Conservation (phyloP, 2,329 filamentous ascomycete genomes). For the Bipolaris sorokiniana region DNA sequence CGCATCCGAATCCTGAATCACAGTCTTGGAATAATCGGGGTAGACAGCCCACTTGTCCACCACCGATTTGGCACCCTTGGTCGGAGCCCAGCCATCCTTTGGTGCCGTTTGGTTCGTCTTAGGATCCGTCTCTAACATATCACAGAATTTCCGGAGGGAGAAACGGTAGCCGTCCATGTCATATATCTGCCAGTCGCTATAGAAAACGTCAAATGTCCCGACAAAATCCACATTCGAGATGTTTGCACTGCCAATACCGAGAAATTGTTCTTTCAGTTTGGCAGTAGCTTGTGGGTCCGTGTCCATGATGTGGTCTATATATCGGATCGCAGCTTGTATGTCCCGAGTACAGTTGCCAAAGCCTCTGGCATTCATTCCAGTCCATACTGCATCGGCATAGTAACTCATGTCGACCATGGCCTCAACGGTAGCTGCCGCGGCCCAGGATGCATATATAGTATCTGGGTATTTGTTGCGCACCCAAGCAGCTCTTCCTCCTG, state of each 20-base stretch:
- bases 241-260: conserved; percentile 54
- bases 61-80: conserved; percentile 50
- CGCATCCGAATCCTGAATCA: conserved; percentile 51
- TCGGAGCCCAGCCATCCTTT: conserved; percentile 1
- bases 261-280: conserved; percentile 56
- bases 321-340: conserved; percentile 55
- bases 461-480: conserved; percentile 49
- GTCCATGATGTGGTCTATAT: conserved; percentile 57
- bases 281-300: conserved; percentile 41
- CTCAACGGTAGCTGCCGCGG: conserved; percentile 52
- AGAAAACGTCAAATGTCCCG: conserved; percentile 45
- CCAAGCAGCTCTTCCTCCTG: conserved; percentile 49
- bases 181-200: conserved; percentile 52
- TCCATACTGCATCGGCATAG: conserved; percentile 59
- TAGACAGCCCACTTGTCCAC: conserved; percentile 53
- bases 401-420: conserved; percentile 57
- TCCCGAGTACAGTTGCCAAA: conserved; percentile 58
- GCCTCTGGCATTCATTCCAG: conserved; percentile 52
- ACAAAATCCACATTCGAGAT: conserved; percentile 51
- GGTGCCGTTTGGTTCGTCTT: conserved; percentile 21
- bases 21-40: conserved; percentile 44
- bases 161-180: conserved; percentile 46
- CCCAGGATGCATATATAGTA: conserved; percentile 47
- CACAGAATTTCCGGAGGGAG: conserved; percentile 52
- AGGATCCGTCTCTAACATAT: conserved; percentile 54